Conservation (phyloP, 106 monocot genomes). For the Cymbidium sinense region DNA sequence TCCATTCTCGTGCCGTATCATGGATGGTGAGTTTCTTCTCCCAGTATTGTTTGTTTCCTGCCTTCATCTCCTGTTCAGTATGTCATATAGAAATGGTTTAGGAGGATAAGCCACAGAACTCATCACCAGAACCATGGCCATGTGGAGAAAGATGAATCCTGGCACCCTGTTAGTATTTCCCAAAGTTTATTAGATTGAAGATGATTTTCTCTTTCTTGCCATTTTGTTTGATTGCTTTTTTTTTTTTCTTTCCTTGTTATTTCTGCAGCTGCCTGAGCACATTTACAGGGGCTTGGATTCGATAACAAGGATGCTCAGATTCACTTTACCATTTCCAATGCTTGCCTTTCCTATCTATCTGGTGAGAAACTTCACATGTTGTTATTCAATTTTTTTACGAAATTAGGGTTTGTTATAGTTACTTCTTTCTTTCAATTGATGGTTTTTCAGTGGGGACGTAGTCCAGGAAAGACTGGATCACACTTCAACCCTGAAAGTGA, state of each 20-base stretch:
- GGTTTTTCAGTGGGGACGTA: constrained; percentile 42
- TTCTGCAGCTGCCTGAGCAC: constrained; percentile 50
- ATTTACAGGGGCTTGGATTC: constrained; percentile 45
- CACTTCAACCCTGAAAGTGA: constrained; percentile 62
- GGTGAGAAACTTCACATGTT: constrained; percentile 25
- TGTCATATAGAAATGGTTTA: constrained; percentile 14
- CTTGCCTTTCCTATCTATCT: constrained; percentile 71
- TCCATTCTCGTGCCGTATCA: constrained; percentile 92
- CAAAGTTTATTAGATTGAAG: not conserved
- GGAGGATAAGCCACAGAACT: constrained; percentile 96
- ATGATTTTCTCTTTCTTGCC: not conserved
- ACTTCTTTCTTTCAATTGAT: not conserved
- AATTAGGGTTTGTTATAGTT: not conserved
- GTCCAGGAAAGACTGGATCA: constrained; percentile 69
- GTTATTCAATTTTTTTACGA: not conserved
- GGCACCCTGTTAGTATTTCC: constrained; percentile 76
- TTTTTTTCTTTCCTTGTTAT: not conserved
- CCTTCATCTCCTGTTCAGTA: not conserved
- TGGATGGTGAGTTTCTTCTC: constrained; percentile 55
- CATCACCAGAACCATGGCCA: constrained; percentile 98
- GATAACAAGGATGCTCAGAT: constrained; percentile 33
- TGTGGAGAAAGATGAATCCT: constrained; percentile 95
- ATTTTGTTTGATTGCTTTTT: not conserved
- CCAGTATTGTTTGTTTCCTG: not conserved
- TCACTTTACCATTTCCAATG: constrained; percentile 59